phyloP scores from a whole-genome alignment of 768 basidiomycete genomes.

The Paxillus rubicundulus region DNA sequence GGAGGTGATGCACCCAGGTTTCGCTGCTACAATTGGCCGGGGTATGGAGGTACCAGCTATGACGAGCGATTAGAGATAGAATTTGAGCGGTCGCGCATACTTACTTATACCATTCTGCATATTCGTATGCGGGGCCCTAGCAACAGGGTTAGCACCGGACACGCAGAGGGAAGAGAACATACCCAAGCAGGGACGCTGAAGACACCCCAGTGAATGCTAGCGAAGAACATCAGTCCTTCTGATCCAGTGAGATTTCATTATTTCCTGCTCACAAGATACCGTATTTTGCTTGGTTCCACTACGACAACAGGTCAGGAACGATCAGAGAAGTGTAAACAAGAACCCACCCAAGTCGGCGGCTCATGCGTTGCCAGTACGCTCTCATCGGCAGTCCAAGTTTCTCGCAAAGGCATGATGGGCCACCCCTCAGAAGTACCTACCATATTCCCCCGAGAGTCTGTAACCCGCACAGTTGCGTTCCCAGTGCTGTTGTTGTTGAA shows the following conservation, averaged over 20 bases:
- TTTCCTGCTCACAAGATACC: conserved; percentile 49
- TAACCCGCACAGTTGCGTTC: conserved; percentile 33
- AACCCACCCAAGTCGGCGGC: conserved; percentile 51
- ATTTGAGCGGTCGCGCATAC: conserved; percentile 15
- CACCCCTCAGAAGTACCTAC: conserved; percentile 38
- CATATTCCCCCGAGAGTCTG: conserved; percentile 32
- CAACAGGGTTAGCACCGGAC: conserved; percentile 1
- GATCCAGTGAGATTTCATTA: not conserved
- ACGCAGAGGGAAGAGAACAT: not conserved
- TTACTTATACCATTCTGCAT: conserved; percentile 59
- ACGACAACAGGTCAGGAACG: not conserved
- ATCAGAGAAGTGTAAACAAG: not conserved
- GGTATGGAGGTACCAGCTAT: conserved; percentile 41
- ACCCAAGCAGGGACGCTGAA: conserved; percentile 48
- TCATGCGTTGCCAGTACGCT: conserved; percentile 44
- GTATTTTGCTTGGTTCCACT: conserved; percentile 54
- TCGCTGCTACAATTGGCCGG: conserved; percentile 35
- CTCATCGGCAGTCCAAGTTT: conserved; percentile 40
- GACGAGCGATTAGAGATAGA: not conserved
- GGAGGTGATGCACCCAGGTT: conserved; percentile 48
- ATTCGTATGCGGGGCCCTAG: conserved; percentile 39
- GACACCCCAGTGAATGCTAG: conserved; percentile 49
- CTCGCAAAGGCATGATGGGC: conserved; percentile 36
- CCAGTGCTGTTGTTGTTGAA: conserved; percentile 31
- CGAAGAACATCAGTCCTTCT: conserved; percentile 2